phyloP scores from a whole-genome alignment of 2,329 filamentous ascomycete species.

The Septoria petroselini region DNA sequence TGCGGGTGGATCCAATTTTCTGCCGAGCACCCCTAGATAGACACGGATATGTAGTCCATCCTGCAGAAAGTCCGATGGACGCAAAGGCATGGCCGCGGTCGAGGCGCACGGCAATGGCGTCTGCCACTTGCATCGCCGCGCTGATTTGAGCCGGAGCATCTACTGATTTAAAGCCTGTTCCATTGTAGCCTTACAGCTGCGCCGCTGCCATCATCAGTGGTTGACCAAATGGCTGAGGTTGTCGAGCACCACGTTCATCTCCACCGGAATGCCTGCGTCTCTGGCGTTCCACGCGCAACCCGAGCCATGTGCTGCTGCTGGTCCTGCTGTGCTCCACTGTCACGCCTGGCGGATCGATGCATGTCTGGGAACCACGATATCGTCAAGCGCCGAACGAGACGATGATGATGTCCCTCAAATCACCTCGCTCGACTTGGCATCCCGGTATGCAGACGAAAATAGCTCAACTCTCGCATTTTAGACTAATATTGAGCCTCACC shows the following conservation, averaged over 20 bases:
- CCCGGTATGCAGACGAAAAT: background rate
- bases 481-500: background rate
- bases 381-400: background rate
- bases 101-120: background rate
- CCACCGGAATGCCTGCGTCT: background rate
- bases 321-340: background rate
- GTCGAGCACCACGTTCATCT: background rate
- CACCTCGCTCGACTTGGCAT: background rate
- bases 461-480: background rate
- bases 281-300: background rate
- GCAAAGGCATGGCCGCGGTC: slow-evolving; percentile 6
- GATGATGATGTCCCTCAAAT: background rate
- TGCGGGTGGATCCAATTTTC: background rate
- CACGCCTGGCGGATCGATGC: background rate
- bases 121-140: background rate
- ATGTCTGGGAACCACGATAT: background rate
- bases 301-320: background rate
- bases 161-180: background rate
- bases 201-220: background rate
- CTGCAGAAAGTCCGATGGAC: slow-evolving; percentile 24
- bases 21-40: slow-evolving; percentile 22
- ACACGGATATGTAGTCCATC: slow-evolving; percentile 11
- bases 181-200: background rate
- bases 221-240: background rate
- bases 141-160: background rate